Evolutionary conservation across 768 basidiomycete species (phyloP).

Genomic region (Russula lepida): DNA sequence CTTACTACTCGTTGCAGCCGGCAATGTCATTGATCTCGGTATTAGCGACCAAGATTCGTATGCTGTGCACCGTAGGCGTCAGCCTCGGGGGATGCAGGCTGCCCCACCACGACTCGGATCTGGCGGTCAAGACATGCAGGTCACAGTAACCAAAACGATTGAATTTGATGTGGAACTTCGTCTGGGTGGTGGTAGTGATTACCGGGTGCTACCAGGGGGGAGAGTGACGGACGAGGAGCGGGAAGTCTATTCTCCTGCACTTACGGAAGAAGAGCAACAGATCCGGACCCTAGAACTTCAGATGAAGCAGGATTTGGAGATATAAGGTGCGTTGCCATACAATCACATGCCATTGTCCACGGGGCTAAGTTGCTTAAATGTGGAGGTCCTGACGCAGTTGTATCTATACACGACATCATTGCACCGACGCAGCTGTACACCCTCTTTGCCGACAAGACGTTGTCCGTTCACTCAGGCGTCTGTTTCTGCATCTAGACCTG

Average conservation of each 20-base stretch:
- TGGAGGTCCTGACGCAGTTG: not conserved
- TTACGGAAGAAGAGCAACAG: slow-evolving; percentile 6
- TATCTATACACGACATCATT: not conserved
- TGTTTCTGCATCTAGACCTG: not conserved
- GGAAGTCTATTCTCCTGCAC: not conserved
- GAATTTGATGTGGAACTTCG: slow-evolving; percentile 17
- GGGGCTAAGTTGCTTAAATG: not conserved
- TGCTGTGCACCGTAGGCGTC: not conserved
- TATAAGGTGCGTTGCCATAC: not conserved
- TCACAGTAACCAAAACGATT: slow-evolving; percentile 15
- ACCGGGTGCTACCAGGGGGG: not conserved
- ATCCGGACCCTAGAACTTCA: slow-evolving; percentile 13
- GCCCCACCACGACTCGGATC: no score
- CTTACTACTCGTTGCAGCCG: not conserved
- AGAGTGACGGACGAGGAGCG: not conserved
- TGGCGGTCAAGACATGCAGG: slow-evolving; percentile 9
- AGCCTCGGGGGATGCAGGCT: slow-evolving; percentile 3
- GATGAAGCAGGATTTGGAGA: slow-evolving; percentile 16
- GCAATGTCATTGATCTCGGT: not conserved
- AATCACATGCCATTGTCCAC: not conserved
- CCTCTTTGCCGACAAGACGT: not conserved
- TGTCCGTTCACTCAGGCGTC: not conserved
- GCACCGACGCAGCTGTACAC: not conserved
- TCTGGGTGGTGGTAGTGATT: not conserved
- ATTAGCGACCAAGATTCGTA: slow-evolving; percentile 7